Evolutionary conservation across 1,284 basidiomycete species (phyloP).

Genomic region (Leccinum pallidistipes): DNA sequence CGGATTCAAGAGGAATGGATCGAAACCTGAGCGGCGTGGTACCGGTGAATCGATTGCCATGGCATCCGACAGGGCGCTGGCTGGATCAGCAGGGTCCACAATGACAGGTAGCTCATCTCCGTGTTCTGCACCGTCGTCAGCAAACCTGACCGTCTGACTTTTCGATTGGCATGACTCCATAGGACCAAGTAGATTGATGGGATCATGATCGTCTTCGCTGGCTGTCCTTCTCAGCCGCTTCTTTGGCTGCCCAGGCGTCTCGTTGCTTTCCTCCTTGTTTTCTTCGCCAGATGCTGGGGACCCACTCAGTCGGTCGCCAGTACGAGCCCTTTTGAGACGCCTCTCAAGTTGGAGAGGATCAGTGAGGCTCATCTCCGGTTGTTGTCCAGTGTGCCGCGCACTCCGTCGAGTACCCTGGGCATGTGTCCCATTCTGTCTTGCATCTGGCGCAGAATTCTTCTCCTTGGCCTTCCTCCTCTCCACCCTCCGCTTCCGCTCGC

Average conservation of each 20-base stretch:
- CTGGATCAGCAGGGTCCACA: not conserved
- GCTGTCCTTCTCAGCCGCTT: slow-evolving; percentile 49
- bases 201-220: slow-evolving; percentile 50
- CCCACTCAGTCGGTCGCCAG: slow-evolving; percentile 56
- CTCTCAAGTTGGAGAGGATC: slow-evolving; percentile 74
- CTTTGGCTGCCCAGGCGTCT: slow-evolving; percentile 46
- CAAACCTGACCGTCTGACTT: slow-evolving; percentile 19
- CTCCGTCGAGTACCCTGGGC: slow-evolving; percentile 55
- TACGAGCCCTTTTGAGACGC: slow-evolving; percentile 67
- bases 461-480: slow-evolving; percentile 53
- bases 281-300: slow-evolving; percentile 56
- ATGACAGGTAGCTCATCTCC: slow-evolving; percentile 22
- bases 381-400: slow-evolving; percentile 68
- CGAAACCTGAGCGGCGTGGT: slow-evolving; percentile 46
- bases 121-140: slow-evolving; percentile 17
- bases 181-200: slow-evolving; percentile 39
- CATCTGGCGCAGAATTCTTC: slow-evolving; percentile 29
- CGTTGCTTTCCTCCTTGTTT: slow-evolving; percentile 31
- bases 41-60: slow-evolving; percentile 33
- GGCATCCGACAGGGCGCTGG: slow-evolving; percentile 24
- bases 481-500: slow-evolving; percentile 72
- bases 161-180: slow-evolving; percentile 33
- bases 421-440: slow-evolving; percentile 8
- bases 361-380: slow-evolving; percentile 67
- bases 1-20: slow-evolving; percentile 59